These are phyloP conservation scores for Acmispon strigosus DNA, from an alignment of 306 rosid genomes.

Conservation along the genomic window DNA sequence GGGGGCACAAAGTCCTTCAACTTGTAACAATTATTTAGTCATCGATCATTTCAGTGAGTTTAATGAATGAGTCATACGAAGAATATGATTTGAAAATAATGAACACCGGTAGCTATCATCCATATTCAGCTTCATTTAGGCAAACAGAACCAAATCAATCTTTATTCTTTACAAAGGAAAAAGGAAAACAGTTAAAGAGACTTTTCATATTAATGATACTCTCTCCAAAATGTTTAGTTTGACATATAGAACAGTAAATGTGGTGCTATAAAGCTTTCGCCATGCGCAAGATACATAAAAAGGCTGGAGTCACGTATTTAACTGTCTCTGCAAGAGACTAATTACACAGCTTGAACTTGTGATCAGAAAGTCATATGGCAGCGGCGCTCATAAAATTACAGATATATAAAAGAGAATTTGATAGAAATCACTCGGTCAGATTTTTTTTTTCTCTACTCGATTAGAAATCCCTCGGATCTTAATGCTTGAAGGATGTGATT, in stretches of 20 bases:
- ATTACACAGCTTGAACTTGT: no score
- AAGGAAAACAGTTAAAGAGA: background rate
- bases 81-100: background rate
- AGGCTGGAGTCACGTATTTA: no score
- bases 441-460: background rate
- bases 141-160: no score
- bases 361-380: no score
- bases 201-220: background rate
- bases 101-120: background rate
- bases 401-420: no score
- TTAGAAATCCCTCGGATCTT: background rate
- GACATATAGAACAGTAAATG: background rate
- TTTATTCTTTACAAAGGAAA: background rate
- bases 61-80: background rate
- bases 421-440: no score
- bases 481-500: background rate
- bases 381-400: no score
- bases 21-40: constrained; percentile 16
- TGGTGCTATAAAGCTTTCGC: no score
- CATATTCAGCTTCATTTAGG: background rate
- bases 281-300: no score
- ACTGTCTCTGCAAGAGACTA: no score
- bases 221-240: background rate
- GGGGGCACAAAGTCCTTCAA: background rate
- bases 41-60: constrained; percentile 10